phyloP scores from a whole-genome alignment of 495 filamentous ascomycete genomes.

The Daldinia loculata region DNA sequence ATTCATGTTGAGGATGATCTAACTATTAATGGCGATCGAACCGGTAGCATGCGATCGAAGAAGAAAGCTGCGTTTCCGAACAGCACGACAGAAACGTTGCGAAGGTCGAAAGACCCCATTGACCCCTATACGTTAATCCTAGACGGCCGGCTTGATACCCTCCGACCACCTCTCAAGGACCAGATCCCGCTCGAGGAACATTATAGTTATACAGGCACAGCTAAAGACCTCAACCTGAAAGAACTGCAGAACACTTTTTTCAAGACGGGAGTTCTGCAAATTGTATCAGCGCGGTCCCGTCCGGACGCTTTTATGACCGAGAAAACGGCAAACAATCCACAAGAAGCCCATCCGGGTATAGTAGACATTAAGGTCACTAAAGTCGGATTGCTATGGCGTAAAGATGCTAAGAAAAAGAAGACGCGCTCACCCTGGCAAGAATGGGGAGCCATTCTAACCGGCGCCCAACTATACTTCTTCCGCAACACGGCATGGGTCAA shows the following conservation, averaged over 20 bases:
- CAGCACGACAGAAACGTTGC: conserved; percentile 69
- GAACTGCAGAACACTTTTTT: conserved; percentile 87
- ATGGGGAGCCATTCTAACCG: conserved; percentile 95
- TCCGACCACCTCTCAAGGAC: conserved; percentile 87
- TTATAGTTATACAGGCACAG: conserved; percentile 85
- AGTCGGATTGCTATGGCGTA: conserved; percentile 94
- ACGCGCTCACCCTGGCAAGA: conserved; percentile 97
- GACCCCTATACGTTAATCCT: conserved; percentile 95
- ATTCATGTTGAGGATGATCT: conserved; percentile 94
- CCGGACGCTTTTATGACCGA: conserved; percentile 95
- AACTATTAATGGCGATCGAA: conserved; percentile 78
- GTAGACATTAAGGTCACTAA: conserved; percentile 98
- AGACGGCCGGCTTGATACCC: conserved; percentile 80
- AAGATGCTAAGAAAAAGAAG: conserved; percentile 93
- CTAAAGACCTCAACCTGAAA: conserved; percentile 74
- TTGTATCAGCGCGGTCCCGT: conserved; percentile 88
- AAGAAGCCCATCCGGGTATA: conserved; percentile 88
- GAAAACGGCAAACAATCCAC: conserved; percentile 80
- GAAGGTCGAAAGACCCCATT: conserved; percentile 79
- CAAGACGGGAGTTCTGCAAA: conserved; percentile 89
- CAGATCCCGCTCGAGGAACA: conserved; percentile 93
- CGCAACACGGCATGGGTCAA: conserved; percentile 93
- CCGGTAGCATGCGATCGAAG: conserved; percentile 70
- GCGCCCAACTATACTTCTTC: conserved; percentile 97
- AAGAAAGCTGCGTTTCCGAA: conserved; percentile 78